Evolutionary conservation across 129 eudicot species (phyloP).

Genomic region (Arctium lappa): DNA sequence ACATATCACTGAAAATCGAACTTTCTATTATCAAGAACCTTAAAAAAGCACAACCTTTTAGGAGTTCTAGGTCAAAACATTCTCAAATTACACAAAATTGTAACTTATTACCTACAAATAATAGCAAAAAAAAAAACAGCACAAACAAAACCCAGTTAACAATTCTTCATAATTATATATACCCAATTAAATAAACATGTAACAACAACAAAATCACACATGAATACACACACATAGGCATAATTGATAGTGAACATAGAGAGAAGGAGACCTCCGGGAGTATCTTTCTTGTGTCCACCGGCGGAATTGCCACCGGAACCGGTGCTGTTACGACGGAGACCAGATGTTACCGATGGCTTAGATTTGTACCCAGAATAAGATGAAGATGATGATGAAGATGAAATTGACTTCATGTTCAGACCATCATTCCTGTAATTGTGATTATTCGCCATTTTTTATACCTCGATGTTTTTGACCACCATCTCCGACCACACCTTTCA

Average conservation of each 20-base stretch:
- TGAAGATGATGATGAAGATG: constrained; percentile 39
- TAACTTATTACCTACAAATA: constrained; percentile 13
- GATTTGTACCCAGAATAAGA: constrained; percentile 40
- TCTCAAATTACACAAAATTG: constrained; percentile 16
- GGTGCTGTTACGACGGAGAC: too few species aligned
- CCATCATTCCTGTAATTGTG: constrained; percentile 37
- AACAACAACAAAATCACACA: not conserved
- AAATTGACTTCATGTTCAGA: constrained; percentile 38
- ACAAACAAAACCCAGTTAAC: not conserved
- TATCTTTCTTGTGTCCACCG: too few species aligned
- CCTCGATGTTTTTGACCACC: too few species aligned
- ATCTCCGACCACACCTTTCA: too few species aligned
- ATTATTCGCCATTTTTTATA: constrained; percentile 47
- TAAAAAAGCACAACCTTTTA: constrained; percentile 4
- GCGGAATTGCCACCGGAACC: too few species aligned
- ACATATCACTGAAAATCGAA: not conserved
- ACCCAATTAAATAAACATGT: not conserved
- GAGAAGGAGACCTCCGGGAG: too few species aligned
- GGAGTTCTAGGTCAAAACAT: constrained; percentile 29
- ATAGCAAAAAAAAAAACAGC: not conserved
- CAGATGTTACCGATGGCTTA: too few species aligned
- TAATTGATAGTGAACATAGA: too few species aligned
- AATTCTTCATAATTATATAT: not conserved
- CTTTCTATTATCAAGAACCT: not conserved
- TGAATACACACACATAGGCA: constrained; percentile 19